Evolutionary conservation across 495 filamentous ascomycete species (phyloP).

Genomic region (Terfezia boudieri): DNA sequence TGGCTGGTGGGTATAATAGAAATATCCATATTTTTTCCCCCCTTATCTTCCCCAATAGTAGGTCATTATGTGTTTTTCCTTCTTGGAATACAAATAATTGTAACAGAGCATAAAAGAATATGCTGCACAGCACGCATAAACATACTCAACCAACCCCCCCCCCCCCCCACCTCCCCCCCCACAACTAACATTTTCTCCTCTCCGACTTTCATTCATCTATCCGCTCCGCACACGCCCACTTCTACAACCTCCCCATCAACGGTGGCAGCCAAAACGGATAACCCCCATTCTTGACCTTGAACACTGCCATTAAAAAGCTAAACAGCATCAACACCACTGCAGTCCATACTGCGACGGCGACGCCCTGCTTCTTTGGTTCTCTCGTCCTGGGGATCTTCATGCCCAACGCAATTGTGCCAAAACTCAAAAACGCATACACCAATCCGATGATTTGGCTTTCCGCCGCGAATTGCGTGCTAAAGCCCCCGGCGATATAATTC

Average conservation of each 20-base stretch:
- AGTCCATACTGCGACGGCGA: conserved; percentile 66
- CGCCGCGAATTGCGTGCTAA: conserved; percentile 84
- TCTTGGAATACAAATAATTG: too few species aligned
- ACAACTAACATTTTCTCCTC: background rate
- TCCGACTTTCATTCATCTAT: background rate
- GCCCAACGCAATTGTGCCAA: conserved; percentile 70
- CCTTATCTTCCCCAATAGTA: too few species aligned
- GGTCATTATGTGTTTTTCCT: too few species aligned
- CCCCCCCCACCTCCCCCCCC: background rate
- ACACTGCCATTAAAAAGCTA: conserved; percentile 82
- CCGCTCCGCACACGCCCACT: background rate
- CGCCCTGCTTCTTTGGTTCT: conserved; percentile 53
- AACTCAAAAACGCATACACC: conserved; percentile 82
- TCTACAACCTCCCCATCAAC: conserved; percentile 31
- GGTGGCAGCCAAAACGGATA: conserved; percentile 91
- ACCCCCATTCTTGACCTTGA: conserved; percentile 80
- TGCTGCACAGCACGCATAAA: background rate
- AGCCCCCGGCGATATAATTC: conserved; percentile 79
- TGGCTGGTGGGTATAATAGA: too few species aligned
- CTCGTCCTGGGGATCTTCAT: conserved; percentile 75
- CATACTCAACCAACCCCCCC: background rate
- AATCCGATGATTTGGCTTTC: conserved; percentile 93
- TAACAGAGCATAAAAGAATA: too few species aligned
- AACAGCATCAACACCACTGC: conserved; percentile 60
- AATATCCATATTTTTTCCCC: too few species aligned